Evolutionary conservation across 176 grass and related monocot species (phyloP).

Genomic region (Juncus inflexus): DNA sequence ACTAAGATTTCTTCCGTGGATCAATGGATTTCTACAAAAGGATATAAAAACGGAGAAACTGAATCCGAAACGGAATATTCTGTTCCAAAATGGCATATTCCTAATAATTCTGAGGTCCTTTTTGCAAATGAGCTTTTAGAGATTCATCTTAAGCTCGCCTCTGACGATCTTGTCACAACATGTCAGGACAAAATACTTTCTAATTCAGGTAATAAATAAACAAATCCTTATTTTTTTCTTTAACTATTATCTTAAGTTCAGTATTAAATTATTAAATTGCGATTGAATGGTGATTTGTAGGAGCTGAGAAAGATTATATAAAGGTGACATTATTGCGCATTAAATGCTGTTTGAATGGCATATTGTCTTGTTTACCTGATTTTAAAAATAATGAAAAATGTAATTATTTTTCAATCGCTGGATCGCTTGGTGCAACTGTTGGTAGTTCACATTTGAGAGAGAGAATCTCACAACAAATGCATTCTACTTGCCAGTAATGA

Average conservation of each 20-base stretch:
- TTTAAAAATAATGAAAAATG: slow-evolving; percentile 39
- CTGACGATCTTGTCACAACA: slow-evolving; percentile 49
- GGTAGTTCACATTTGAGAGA: slow-evolving; percentile 92
- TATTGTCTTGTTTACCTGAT: slow-evolving; percentile 96
- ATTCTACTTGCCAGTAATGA: slow-evolving; percentile 71
- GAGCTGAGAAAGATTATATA: slow-evolving; percentile 82
- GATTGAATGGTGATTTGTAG: slow-evolving; percentile 31
- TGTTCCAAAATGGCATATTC: slow-evolving; percentile 74
- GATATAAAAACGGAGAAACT: slow-evolving; percentile 40
- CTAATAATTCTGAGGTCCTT: slow-evolving; percentile 61
- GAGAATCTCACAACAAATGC: slow-evolving; percentile 67
- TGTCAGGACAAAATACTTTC: slow-evolving; percentile 25
- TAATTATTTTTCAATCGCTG: slow-evolving; percentile 51
- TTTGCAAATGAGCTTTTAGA: slow-evolving; percentile 89
- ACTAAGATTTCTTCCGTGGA: slow-evolving; percentile 58
- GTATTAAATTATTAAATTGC: not conserved
- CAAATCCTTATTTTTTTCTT: not conserved
- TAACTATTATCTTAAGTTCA: not conserved
- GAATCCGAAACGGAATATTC: slow-evolving; percentile 36
- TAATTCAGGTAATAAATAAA: slow-evolving; percentile 52
- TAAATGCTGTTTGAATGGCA: slow-evolving; percentile 81
- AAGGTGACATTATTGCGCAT: slow-evolving; percentile 91
- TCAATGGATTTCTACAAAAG: slow-evolving; percentile 72
- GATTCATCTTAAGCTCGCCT: slow-evolving; percentile 76
- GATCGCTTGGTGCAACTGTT: slow-evolving; percentile 58